Evolutionary conservation across 1,284 basidiomycete genomes (phyloP).

Genomic region (Marasmius oreades): DNA sequence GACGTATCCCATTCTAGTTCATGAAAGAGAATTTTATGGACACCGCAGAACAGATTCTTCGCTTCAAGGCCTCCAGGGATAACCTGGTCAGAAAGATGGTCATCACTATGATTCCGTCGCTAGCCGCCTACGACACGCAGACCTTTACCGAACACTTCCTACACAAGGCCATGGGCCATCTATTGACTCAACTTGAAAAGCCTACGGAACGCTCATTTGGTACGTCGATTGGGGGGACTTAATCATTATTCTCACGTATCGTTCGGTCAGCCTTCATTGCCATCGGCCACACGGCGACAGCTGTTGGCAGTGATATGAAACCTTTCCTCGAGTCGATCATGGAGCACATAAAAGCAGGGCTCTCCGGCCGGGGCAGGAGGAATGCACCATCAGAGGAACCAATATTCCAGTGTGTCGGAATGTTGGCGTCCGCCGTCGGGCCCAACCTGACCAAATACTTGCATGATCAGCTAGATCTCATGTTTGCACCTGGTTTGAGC

Average conservation of each 20-base stretch:
- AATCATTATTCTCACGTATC: slow-evolving; percentile 10
- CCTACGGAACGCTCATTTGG: slow-evolving; percentile 88
- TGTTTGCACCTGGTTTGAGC: slow-evolving; percentile 94
- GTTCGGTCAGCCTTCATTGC: slow-evolving; percentile 79
- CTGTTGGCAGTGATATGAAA: slow-evolving; percentile 94
- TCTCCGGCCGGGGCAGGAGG: slow-evolving; percentile 53
- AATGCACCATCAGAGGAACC: slow-evolving; percentile 92
- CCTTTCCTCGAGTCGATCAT: slow-evolving; percentile 94
- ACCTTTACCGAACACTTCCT: slow-evolving; percentile 88
- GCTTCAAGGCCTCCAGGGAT: slow-evolving; percentile 87
- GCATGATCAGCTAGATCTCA: slow-evolving; percentile 95
- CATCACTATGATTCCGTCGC: slow-evolving; percentile 88
- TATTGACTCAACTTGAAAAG: slow-evolving; percentile 86
- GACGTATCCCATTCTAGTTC: slow-evolving; percentile 51
- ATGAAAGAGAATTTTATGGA: slow-evolving; percentile 91
- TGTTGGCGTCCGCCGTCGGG: slow-evolving; percentile 94
- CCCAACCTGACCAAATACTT: slow-evolving; percentile 94
- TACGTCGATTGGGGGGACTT: slow-evolving; percentile 26
- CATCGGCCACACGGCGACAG: slow-evolving; percentile 92
- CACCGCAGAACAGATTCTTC: slow-evolving; percentile 89
- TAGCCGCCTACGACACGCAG: slow-evolving; percentile 92
- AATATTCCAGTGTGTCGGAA: slow-evolving; percentile 97
- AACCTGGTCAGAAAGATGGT: slow-evolving; percentile 87
- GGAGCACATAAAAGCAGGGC: slow-evolving; percentile 83
- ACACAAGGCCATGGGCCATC: slow-evolving; percentile 89